Evolutionary conservation across 2,329 filamentous ascomycete genomes (phyloP), one percentile per base, ranked within the genome.

Genomic region (Eutypa lata): DNA sequence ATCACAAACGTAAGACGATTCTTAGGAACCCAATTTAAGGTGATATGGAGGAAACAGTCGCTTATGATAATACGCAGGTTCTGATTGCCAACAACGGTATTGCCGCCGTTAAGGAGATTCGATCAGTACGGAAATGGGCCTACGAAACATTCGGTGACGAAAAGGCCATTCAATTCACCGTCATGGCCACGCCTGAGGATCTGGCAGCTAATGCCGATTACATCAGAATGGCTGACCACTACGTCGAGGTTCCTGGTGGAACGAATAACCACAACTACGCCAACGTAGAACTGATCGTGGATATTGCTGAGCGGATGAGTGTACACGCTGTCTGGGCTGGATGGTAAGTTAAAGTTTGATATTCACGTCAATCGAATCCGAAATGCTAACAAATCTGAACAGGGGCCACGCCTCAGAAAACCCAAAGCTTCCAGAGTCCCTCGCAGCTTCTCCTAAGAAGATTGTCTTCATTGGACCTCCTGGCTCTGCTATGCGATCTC

Each of bases 201-300:
- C 76, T 99, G 70, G 86, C 88, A 71, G 94, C 94, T 71, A 99
- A 99, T 73, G 94, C 94, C 63, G 94, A 99, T 76, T 99, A 99
- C 78, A 99, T 99, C 72, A 86, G 94, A 71, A 97, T 99, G 94
- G 94, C 94, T 33, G 94, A 99, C 76, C 91, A 97, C 81, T 99
- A 99, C 73, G 94, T 99, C 65, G 94, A 99, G 77, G 93, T 99
- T 57, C 94, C 94, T 33, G 94, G 94, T 68, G 94, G 94, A 69
- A 99, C 94, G 57, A 99, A 99, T 80, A 99, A 99, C 83, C 96
- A 99, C 87, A 99, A 99, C 76, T 99, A 99, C 76, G 94, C 94
- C 76, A 99, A 99, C 72, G 94, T 99, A 55, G 94, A 99, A 78
- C 82, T 99, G 71, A 99, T 99, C 73, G 94, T 99, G 61, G 94